Evolutionary conservation across 2,329 filamentous ascomycete species (phyloP), one percentile per base, ranked within the genome.

Genomic region (Westerdykella sp.): DNA sequence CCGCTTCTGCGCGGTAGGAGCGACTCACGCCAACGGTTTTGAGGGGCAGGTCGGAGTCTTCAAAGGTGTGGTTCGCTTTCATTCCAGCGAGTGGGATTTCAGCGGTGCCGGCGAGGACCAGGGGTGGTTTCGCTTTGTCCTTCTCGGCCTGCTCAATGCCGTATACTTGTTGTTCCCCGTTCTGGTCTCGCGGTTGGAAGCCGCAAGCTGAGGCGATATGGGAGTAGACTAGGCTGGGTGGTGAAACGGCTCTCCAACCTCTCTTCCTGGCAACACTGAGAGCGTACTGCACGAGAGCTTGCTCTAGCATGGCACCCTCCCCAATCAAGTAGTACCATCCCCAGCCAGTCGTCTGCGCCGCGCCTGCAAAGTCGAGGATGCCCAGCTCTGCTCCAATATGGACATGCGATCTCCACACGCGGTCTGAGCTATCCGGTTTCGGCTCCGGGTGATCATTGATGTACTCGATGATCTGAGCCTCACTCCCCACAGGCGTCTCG

Each of bases 291-390:
- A 97, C 73, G 3, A 98, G 77, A 0, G 93, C 93, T 63, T 97
- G 91, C 69, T 98, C 93, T n/a, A 98, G 78, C 65, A 93, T 80
- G 0, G 90, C 90, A 7, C 83, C 93, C 60, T 95, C 90, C 61
- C 91, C 87, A n/a, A 87, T 74, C 10, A 98, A 80, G 68, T 89
- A 97, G 71, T 98, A 98, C 87, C 89, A 98, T 1, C 93, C 93
- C 91, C 91, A 98, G 31, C 93, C 93, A 3, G 84, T 87, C 1
- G 87, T 83, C n/a, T 79, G 81, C 2, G 84, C 84, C 5, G 89
- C 88, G 46, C 78, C 83, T 5, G 84, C 75, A 60, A 98, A 96
- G 70, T 98, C 91, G 40, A 98, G 74, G n/a, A 98, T 76, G 28
- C 84, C 83, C n/a, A 98, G 78, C 59, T 89, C 80, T 4, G 81